Conservation (phyloP, 2,329 filamentous ascomycete genomes). For the Alternaria postmessia region DNA sequence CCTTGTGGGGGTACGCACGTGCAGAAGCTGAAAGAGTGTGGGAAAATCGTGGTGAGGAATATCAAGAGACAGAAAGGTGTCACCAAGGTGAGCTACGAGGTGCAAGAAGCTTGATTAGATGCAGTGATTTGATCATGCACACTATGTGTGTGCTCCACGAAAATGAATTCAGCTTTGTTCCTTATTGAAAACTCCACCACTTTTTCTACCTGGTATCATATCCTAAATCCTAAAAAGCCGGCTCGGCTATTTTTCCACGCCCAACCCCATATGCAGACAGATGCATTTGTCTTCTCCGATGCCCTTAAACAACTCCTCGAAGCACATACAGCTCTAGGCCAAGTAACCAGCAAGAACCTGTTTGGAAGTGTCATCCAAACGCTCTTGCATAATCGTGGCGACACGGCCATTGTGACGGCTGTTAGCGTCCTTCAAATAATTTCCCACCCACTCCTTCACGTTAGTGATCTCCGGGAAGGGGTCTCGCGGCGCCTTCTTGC, state of each 20-base stretch:
- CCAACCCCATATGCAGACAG: neutral
- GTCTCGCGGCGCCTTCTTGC: conserved; percentile 76
- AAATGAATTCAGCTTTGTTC: conserved; percentile 1
- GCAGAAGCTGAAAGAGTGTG: conserved; percentile 64
- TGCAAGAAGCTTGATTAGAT: conserved; percentile 24
- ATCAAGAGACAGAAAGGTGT: conserved; percentile 71
- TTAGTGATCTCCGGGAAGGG: conserved; percentile 86
- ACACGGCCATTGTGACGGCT: conserved; percentile 75
- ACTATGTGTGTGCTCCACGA: neutral
- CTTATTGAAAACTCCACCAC: conserved; percentile 4
- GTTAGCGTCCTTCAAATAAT: conserved; percentile 81
- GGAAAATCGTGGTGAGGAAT: conserved; percentile 71
- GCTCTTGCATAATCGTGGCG: conserved; percentile 73
- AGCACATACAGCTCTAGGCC: conserved; percentile 5
- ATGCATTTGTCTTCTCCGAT: neutral
- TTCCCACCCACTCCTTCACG: conserved; percentile 82
- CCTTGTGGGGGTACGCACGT: conserved; percentile 81
- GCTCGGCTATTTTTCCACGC: neutral
- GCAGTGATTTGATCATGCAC: conserved; percentile 4
- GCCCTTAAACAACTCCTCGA: neutral
- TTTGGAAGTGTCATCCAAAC: conserved; percentile 61
- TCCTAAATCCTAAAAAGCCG: conserved; percentile 9
- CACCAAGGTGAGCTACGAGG: conserved; percentile 63
- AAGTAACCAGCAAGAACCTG: conserved; percentile 50
- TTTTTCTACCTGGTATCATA: conserved; percentile 31